Evolutionary conservation across 805 yeast species (phyloP).

Genomic region (Cyberlindnera americana): DNA sequence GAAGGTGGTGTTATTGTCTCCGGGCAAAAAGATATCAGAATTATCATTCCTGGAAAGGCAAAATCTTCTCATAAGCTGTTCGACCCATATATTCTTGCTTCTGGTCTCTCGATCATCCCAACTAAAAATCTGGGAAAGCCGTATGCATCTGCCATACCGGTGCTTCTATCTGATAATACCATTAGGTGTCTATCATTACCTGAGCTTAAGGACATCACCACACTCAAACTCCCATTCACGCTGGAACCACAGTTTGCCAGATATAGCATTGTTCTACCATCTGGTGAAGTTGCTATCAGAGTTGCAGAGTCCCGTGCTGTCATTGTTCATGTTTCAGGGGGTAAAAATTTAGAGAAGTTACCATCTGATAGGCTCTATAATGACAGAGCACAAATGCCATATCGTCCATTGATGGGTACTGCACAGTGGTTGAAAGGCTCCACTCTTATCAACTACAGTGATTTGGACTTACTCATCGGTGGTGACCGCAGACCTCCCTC

Average conservation of each 20-base stretch:
- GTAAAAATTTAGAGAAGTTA: conserved; percentile 1
- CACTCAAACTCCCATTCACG: conserved; percentile 41
- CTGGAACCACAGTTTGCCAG: conserved; percentile 38
- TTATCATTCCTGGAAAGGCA: conserved; percentile 55
- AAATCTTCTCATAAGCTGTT: conserved; percentile 64
- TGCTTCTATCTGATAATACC: conserved; percentile 43
- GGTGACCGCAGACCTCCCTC: conserved; percentile 70
- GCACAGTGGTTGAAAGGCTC: conserved; percentile 86
- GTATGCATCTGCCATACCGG: conserved; percentile 46
- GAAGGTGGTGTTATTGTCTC: conserved; percentile 59
- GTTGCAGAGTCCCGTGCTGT: conserved; percentile 52
- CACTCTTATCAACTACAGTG: conserved; percentile 54
- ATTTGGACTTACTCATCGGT: conserved; percentile 62
- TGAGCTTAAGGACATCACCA: conserved; percentile 54
- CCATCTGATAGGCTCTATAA: conserved; percentile 64
- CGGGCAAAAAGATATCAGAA: conserved; percentile 58
- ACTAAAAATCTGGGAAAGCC: conserved; percentile 24
- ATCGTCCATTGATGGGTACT: conserved; percentile 75
- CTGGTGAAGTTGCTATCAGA: conserved; percentile 58
- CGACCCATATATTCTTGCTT: conserved; percentile 39
- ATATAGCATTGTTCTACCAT: conserved; percentile 45
- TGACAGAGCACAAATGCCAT: conserved; percentile 62
- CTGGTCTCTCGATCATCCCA: conserved; percentile 49
- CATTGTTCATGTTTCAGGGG: conserved; percentile 31
- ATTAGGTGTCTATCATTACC: conserved; percentile 53